phyloP scores from a whole-genome alignment of 139 green algal species.

The Microglena sp. region DNA sequence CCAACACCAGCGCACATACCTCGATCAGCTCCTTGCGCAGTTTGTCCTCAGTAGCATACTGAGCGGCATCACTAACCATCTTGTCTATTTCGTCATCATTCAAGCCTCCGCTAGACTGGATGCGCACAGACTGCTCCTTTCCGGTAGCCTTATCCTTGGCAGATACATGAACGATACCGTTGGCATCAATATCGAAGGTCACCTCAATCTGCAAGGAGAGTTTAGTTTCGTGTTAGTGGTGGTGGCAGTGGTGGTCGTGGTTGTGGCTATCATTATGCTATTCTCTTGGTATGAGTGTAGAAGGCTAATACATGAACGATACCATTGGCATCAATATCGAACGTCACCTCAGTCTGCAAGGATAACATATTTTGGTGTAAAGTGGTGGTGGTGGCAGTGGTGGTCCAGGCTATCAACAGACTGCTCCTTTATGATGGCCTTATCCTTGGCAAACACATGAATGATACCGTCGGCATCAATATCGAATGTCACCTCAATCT shows the following conservation, averaged over 20 bases:
- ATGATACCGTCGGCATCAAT: conserved; percentile 86
- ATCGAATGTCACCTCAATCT: conserved; percentile 34
- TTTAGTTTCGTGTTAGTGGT: no score
- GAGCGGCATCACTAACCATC: conserved; percentile 90
- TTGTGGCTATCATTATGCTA: neutral
- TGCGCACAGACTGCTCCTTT: conserved; percentile 95
- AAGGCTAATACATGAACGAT: conserved; percentile 94
- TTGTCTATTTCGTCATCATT: conserved; percentile 86
- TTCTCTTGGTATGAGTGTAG: neutral
- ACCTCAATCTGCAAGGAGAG: conserved; percentile 24
- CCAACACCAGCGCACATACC: conserved; percentile 31
- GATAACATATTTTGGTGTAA: no score
- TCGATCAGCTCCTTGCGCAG: conserved; percentile 91
- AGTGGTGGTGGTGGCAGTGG: no score
- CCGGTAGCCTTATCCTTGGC: conserved; percentile 39
- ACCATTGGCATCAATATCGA: conserved; percentile 71
- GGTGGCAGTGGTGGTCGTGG: conserved; percentile 3
- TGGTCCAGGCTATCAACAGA: no score
- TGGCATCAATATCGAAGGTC: conserved; percentile 54
- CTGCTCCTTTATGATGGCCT: conserved; percentile 83
- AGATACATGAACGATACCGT: conserved; percentile 92
- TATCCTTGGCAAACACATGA: conserved; percentile 67
- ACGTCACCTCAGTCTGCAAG: conserved; percentile 24
- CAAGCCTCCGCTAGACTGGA: conserved; percentile 73
- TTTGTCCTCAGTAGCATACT: conserved; percentile 76